Percentiles rank a stretch among this genome's conserved stretches.
Evolutionary conservation across 2,329 filamentous ascomycete genomes (phyloP).

Genomic region (Aureobasidium pullulans): DNA sequence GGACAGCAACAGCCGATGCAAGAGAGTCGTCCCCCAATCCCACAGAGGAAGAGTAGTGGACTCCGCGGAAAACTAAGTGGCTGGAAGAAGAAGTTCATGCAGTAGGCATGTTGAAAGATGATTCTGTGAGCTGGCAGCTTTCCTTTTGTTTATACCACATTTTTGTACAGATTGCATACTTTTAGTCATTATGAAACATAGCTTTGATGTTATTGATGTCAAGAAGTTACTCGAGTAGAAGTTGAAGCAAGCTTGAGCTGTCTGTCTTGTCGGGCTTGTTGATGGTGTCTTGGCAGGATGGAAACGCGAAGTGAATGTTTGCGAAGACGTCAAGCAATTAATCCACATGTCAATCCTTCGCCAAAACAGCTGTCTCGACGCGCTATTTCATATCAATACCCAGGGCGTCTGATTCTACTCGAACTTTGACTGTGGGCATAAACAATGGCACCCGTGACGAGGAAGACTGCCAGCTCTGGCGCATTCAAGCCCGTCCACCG

Average conservation of each 20-base stretch:
- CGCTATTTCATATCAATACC: neutral
- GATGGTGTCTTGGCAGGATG: neutral
- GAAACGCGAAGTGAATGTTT: conserved; percentile 1
- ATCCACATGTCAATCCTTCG: neutral
- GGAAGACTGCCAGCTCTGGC: neutral
- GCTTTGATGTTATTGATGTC: neutral
- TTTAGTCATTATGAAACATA: neutral
- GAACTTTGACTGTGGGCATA: neutral
- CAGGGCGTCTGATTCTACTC: neutral
- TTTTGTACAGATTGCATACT: neutral
- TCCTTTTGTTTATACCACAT: neutral
- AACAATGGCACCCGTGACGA: conserved; percentile 9
- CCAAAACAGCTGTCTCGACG: neutral
- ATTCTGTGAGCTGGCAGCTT: neutral
- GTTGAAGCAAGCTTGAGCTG: too few relatives aligned
- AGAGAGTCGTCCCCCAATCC: neutral
- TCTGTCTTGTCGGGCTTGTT: neutral
- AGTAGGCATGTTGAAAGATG: neutral
- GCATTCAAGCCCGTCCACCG: conserved; percentile 12
- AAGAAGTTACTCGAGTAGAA: too few relatives aligned
- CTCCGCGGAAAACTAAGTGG: conserved; percentile 1
- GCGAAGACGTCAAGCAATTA: too few relatives aligned
- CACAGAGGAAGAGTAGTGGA: conserved; percentile 1
- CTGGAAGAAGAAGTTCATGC: conserved; percentile 10
- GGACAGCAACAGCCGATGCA: conserved; percentile 3